Conservation (phyloP, 169 alveolate genomes). For the Sarcocystis neurona region DNA sequence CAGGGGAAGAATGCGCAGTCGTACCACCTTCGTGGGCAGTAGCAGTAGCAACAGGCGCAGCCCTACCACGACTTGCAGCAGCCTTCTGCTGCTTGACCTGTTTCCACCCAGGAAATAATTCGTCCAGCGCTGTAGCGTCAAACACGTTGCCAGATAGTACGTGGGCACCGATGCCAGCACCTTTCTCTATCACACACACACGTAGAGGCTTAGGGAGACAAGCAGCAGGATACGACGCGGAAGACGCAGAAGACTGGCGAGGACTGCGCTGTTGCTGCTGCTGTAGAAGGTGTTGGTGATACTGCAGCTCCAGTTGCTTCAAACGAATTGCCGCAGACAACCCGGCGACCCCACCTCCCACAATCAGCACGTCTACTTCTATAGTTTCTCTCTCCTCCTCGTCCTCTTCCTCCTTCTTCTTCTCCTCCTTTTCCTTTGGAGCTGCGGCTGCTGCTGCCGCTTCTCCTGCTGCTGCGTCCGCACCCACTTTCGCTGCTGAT, state of each 20-base stretch:
- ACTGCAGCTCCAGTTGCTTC: slow-evolving; percentile 63
- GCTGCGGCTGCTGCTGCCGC: not conserved
- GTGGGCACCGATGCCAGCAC: slow-evolving; percentile 83
- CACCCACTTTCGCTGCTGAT: not conserved
- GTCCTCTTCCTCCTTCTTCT: not conserved
- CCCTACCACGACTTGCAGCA: not conserved
- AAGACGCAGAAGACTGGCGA: slow-evolving; percentile 60
- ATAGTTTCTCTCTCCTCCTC: slow-evolving; percentile 64
- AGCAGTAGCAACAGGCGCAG: too few species aligned
- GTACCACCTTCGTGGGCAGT: too few species aligned
- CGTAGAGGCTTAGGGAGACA: too few species aligned
- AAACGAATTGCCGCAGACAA: slow-evolving; percentile 81
- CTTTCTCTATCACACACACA: slow-evolving; percentile 83
- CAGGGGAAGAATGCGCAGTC: too few species aligned
- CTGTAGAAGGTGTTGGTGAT: not conserved
- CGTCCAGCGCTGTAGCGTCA: slow-evolving; percentile 81
- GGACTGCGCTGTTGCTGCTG: not conserved
- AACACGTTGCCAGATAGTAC: slow-evolving; percentile 86
- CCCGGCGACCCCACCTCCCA: slow-evolving; percentile 91
- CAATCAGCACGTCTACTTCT: slow-evolving; percentile 78
- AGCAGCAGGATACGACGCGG: too few species aligned
- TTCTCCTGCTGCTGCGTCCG: not conserved
- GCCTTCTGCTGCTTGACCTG: not conserved
- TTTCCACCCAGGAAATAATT: slow-evolving; percentile 76
- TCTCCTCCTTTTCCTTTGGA: not conserved